Evolutionary conservation across 2,329 filamentous ascomycete species (phyloP).

Genomic region (Neonectria neomacrospora): DNA sequence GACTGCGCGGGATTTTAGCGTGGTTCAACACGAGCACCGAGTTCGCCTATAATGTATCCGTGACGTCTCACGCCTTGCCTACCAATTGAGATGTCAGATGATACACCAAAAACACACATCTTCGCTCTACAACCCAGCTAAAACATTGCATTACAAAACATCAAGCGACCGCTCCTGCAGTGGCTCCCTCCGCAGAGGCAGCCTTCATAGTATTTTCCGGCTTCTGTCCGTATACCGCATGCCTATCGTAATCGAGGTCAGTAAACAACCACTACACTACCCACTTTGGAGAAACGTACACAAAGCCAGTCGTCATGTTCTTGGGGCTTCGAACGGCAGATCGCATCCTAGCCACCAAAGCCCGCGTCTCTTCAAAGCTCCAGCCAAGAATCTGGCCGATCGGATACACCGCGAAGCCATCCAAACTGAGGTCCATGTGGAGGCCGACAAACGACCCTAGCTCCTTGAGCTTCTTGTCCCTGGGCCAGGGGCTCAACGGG

Average conservation of each 20-base stretch:
- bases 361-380: conserved; percentile 18
- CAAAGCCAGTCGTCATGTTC: conserved; percentile 10
- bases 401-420: conserved; percentile 24
- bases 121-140: no score
- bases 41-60: no score
- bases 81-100: no score
- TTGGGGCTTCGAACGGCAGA: conserved; percentile 8
- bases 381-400: conserved; percentile 22
- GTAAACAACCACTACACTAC: not conserved
- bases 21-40: no score
- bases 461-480: conserved; percentile 26
- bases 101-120: no score
- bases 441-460: conserved; percentile 27
- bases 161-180: not conserved
- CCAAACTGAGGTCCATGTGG: conserved; percentile 25
- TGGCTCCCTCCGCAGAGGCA: not conserved
- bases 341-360: conserved; percentile 23
- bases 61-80: no score
- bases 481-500: conserved; percentile 29
- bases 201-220: not conserved
- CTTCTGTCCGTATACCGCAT: conserved; percentile 10
- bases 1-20: no score
- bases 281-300: not conserved
- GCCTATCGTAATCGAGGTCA: not conserved
- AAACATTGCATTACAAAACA: not conserved